phyloP scores from a whole-genome alignment of 768 basidiomycete genomes.

The Mrakia blollopis region DNA sequence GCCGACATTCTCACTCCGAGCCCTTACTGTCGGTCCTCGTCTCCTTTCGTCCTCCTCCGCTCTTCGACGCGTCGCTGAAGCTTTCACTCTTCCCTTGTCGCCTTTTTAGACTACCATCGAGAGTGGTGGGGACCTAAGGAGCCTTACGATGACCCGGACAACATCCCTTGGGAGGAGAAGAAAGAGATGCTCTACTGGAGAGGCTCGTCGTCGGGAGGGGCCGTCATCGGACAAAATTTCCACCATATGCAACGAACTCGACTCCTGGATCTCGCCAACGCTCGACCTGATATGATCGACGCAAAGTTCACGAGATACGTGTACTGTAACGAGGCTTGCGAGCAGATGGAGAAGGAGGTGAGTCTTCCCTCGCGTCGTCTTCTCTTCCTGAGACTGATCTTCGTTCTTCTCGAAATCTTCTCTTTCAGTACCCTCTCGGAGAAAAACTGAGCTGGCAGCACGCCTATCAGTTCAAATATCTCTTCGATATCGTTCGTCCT shows the following conservation, averaged over 20 bases:
- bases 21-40: conserved; percentile 1
- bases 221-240: background rate
- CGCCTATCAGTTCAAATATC: conserved; percentile 2
- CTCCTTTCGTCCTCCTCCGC: background rate
- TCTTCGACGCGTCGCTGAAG: background rate
- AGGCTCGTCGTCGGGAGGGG: background rate
- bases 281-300: conserved; percentile 9
- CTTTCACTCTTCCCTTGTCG: background rate
- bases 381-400: no score
- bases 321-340: conserved; percentile 8
- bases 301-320: conserved; percentile 1
- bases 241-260: background rate
- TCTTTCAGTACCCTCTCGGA: background rate
- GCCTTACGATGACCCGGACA: background rate
- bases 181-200: conserved; percentile 3
- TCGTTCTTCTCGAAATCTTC: background rate
- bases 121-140: conserved; percentile 1
- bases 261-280: conserved; percentile 17
- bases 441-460: conserved; percentile 5
- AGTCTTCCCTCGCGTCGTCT: background rate
- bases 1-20: conserved; percentile 5
- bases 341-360: conserved; percentile 1
- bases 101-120: background rate
- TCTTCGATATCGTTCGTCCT: background rate
- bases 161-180: conserved; percentile 3